Evolutionary conservation across 2,329 filamentous ascomycete genomes (phyloP).

Genomic region (Purpureocillium lavendulum): DNA sequence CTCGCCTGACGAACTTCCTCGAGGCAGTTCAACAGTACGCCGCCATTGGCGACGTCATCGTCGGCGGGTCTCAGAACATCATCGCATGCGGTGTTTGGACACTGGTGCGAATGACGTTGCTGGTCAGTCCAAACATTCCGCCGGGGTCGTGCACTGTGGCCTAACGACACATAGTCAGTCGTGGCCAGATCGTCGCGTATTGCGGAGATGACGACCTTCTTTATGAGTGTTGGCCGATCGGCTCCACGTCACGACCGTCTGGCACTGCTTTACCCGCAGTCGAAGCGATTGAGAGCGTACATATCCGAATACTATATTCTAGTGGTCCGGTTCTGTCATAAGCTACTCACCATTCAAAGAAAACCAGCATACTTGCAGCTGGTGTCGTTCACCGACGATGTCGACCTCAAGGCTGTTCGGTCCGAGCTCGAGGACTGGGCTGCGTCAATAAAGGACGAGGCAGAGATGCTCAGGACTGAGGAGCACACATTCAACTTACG

Average conservation of each 20-base stretch:
- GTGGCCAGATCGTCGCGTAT: slow-evolving; percentile 19
- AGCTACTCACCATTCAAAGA: slow-evolving; percentile 20
- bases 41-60: slow-evolving; percentile 23
- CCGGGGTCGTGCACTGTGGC: not conserved
- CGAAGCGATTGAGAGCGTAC: slow-evolving; percentile 23
- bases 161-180: slow-evolving; percentile 15
- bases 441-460: slow-evolving; percentile 23
- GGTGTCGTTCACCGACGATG: slow-evolving; percentile 18
- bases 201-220: slow-evolving; percentile 30
- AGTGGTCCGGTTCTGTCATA: slow-evolving; percentile 28
- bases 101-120: slow-evolving; percentile 29
- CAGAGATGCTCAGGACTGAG: slow-evolving; percentile 12
- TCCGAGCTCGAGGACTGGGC: slow-evolving; percentile 24
- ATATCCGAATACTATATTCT: slow-evolving; percentile 32
- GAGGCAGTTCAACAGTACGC: slow-evolving; percentile 33
- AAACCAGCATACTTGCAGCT: slow-evolving; percentile 23
- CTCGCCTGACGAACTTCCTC: slow-evolving; percentile 30
- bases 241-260: slow-evolving; percentile 30
- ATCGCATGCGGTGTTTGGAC: slow-evolving; percentile 36
- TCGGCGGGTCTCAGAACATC: slow-evolving; percentile 35
- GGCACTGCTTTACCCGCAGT: slow-evolving; percentile 28
- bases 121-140: slow-evolving; percentile 19
- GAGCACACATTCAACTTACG: slow-evolving; percentile 17
- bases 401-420: slow-evolving; percentile 21
- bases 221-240: slow-evolving; percentile 31